Conservation (phyloP, 2,329 filamentous ascomycete species). For the Trichophyton simii region DNA sequence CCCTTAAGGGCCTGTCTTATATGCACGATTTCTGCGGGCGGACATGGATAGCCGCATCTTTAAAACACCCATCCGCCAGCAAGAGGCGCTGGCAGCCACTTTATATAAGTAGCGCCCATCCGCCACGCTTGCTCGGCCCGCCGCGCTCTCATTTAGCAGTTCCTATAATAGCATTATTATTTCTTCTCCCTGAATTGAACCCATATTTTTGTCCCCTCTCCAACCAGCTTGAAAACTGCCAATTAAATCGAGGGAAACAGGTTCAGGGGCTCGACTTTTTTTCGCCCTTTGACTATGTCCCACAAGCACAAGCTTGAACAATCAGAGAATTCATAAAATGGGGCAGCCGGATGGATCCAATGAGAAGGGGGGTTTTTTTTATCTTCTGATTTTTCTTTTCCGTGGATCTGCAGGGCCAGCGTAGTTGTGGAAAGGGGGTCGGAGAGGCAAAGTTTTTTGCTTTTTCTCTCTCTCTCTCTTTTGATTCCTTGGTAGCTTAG, state of each 20-base stretch:
- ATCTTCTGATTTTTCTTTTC: neutral
- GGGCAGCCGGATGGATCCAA: neutral
- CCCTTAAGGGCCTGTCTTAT: neutral
- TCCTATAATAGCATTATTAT: too few relatives aligned
- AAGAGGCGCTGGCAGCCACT: neutral
- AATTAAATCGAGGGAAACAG: neutral
- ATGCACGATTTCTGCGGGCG: neutral
- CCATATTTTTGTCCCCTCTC: neutral
- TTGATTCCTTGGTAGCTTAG: too few relatives aligned
- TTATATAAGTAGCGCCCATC: neutral
- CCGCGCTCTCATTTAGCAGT: neutral
- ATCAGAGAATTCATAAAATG: neutral
- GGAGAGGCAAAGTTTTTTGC: too few relatives aligned
- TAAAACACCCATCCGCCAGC: neutral
- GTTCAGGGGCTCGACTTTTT: neutral
- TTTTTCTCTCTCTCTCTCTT: too few relatives aligned
- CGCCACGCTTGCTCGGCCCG: neutral
- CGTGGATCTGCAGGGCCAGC: neutral
- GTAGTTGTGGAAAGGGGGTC: too few relatives aligned
- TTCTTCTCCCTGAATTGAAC: neutral
- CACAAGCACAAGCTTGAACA: neutral
- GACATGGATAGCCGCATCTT: neutral
- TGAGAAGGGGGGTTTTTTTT: neutral
- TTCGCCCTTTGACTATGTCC: neutral
- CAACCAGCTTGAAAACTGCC: neutral